A percentile compares a stretch with the other conserved stretches of the same genome.
phyloP scores from a whole-genome alignment of 208 protist species.

The Trypanosoma boissoni region DNA sequence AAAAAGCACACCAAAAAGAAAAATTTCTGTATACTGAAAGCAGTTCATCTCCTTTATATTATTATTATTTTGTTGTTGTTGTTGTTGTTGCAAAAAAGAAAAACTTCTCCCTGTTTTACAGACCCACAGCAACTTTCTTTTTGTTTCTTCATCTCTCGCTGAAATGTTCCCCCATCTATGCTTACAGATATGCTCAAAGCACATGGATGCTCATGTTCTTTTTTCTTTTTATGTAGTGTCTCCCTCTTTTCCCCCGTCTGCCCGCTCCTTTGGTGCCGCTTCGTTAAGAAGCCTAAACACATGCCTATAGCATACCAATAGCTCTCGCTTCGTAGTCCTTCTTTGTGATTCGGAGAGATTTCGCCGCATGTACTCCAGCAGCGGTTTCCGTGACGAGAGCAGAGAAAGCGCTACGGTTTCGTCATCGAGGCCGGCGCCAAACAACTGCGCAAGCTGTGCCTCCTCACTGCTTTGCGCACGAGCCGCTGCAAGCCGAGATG shows the following conservation, averaged over 20 bases:
- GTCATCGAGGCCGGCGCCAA: constrained; percentile 55
- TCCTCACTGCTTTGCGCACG: neutral
- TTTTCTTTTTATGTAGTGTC: constrained; percentile 23
- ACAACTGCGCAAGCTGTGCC: constrained; percentile 25
- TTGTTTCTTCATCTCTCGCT: too few relatives aligned
- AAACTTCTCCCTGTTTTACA: too few relatives aligned
- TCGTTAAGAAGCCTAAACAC: constrained; percentile 73
- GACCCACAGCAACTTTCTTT: too few relatives aligned
- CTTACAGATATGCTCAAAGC: too few relatives aligned
- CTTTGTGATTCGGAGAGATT: constrained; percentile 31
- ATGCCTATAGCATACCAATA: constrained; percentile 60
- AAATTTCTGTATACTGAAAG: too few relatives aligned
- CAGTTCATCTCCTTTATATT: too few relatives aligned
- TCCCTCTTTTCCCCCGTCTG: constrained; percentile 5
- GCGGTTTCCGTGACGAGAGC: constrained; percentile 23
- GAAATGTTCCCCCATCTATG: too few relatives aligned
- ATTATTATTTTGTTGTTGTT: too few relatives aligned
- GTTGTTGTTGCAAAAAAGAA: too few relatives aligned
- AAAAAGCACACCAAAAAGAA: too few relatives aligned
- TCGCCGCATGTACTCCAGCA: constrained; percentile 45
- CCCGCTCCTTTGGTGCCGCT: constrained; percentile 26
- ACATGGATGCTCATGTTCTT: constrained; percentile 1
- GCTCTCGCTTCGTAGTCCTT: constrained; percentile 31
- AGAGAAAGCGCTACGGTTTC: constrained; percentile 56
- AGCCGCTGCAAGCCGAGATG: neutral